Conservation (phyloP, 1,284 basidiomycete genomes). For the Malassezia japonica region DNA sequence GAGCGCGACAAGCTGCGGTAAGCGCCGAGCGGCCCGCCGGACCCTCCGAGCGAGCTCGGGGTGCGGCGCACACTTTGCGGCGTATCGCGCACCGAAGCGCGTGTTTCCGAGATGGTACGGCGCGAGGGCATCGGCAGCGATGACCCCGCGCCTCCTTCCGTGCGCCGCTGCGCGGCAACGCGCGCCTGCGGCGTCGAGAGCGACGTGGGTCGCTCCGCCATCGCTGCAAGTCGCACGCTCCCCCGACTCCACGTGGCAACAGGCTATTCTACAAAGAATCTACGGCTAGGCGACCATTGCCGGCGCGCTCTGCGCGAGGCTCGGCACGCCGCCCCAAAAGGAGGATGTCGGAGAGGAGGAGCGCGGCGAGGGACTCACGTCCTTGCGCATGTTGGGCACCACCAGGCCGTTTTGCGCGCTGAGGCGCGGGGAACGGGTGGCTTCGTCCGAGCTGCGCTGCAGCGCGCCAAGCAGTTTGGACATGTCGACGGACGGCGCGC, state of each 20-base stretch:
- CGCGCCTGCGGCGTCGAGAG: not conserved
- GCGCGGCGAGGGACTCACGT: slow-evolving; percentile 4
- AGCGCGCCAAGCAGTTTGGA: slow-evolving; percentile 57
- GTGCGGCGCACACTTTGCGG: not conserved
- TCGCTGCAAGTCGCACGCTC: not conserved
- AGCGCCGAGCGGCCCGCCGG: slow-evolving; percentile 6
- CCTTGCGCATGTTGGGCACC: slow-evolving; percentile 11
- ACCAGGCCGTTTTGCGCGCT: not conserved
- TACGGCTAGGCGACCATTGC: slow-evolving; percentile 5
- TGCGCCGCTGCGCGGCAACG: not conserved
- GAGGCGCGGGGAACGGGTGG: not conserved
- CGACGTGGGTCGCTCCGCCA: not conserved
- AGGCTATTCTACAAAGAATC: not conserved
- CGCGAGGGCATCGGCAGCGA: slow-evolving; percentile 11
- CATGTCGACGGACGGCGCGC: slow-evolving; percentile 50
- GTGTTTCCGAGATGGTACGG: not conserved
- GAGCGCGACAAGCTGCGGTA: slow-evolving; percentile 8
- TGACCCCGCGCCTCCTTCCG: not conserved
- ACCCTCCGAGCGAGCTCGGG: not conserved
- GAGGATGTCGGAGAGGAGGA: not conserved
- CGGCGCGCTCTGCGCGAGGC: not conserved
- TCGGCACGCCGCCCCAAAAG: slow-evolving; percentile 7
- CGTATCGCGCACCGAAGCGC: not conserved
- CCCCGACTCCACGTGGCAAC: not conserved
- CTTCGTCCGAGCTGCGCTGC: slow-evolving; percentile 51